Evolutionary conservation across 2,329 filamentous ascomycete genomes (phyloP), one percentile per base, ranked within the genome.

Genomic region (Aspergillus sp.): DNA sequence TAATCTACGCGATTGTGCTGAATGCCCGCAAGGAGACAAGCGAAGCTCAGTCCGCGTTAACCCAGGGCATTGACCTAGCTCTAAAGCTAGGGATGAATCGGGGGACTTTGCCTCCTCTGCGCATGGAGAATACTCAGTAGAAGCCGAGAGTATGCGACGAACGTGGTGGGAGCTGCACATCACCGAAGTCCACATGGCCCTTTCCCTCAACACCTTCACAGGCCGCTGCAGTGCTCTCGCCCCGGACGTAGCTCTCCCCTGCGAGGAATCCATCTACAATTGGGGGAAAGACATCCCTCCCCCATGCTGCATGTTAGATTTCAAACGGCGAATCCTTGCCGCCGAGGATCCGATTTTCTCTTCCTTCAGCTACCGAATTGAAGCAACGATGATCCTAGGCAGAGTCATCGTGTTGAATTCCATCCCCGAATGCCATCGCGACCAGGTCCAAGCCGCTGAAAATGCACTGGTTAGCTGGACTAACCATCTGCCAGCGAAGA

Each of bases 151-250:
- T 60, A 86, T 87, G 79, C 78, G 88, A 28, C 75, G 90, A 48
- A 95, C 89, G 1, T 95, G 89, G 89, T 95, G 90, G 90, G 88
- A 79, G 55, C 58, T 86, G 27, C 90, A 83, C 57, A 77, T 86
- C 28, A 78, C 86, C 8, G 88, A 94, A 57, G 86, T 86, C 39
- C 85, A 90, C 77, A 78, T 93, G 54, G 85, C 88, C 4, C 86
- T 86, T 8, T 80, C 91, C 8, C 57, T 57, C 27, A 56, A 57
- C 19, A 56, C 50, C 11, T 59, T 56, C 28, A 50, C 51, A 6
- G 47, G 88, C 86, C 76, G 79, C 45, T 86, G 85, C 41, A 83
- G 79, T 40, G 89, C 89, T 58, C 75, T 90, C 6, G 64, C 72
- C 1, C 75, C 79, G 6, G 81, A 87, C 50, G 85, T 88, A 3